These are phyloP conservation scores for Paxillus ammoniavirescens DNA, from an alignment of 768 basidiomycete genomes.

Conservation along the genomic window DNA sequence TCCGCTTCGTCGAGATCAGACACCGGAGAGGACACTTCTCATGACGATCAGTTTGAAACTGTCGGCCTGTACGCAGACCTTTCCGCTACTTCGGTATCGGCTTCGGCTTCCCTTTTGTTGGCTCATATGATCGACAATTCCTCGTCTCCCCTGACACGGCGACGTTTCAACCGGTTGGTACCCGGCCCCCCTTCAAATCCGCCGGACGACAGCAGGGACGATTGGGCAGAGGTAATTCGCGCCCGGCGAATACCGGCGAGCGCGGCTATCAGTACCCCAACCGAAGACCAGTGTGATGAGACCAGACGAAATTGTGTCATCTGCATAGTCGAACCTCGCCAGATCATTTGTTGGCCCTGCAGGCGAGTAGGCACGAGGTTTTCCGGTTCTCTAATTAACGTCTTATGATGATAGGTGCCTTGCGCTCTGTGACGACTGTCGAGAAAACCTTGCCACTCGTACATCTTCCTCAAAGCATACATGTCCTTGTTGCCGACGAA, in stretches of 20 bases:
- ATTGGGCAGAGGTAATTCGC: constrained; percentile 30
- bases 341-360: constrained; percentile 86
- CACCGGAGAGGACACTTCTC: constrained; percentile 32
- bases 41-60: constrained; percentile 38
- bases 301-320: constrained; percentile 57
- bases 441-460: constrained; percentile 51
- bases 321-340: constrained; percentile 63
- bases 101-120: constrained; percentile 45
- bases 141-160: constrained; percentile 48
- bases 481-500: constrained; percentile 51
- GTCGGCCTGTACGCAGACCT: constrained; percentile 56
- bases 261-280: constrained; percentile 15
- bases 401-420: constrained; percentile 37
- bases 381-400: background rate
- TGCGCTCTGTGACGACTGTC: constrained; percentile 53
- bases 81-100: constrained; percentile 30
- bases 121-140: constrained; percentile 50
- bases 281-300: constrained; percentile 24
- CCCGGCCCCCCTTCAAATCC: constrained; percentile 14
- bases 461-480: constrained; percentile 46
- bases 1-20: constrained; percentile 25
- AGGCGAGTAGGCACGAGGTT: constrained; percentile 43
- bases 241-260: constrained; percentile 19
- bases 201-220: constrained; percentile 15
- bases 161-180: constrained; percentile 41